Base-by-base conservation (phyloP, 345 rosid species). In the Dipteronia sinensis region DNA sequence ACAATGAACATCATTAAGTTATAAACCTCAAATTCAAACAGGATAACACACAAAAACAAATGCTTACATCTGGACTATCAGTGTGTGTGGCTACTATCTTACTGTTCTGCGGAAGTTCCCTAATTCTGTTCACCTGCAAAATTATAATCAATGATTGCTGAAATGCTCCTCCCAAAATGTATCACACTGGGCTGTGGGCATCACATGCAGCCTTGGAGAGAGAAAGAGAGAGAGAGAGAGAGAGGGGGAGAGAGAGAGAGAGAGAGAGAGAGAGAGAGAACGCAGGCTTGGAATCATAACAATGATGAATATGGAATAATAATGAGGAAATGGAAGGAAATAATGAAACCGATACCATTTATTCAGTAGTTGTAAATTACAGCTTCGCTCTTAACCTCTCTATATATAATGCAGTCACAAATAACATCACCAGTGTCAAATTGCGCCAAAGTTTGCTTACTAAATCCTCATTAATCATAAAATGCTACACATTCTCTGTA, bases 1-100 rank as follows among this genome's bases (percentile, higher is more conserved):
- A 74, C 61, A 68, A 12, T 56, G 25, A 65, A 38, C 29, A 47
- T 61, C 61, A 72, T 8, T 58, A 34, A 56, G 25, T 82, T 47
- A 61, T 56, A 71, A 71, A 62, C 25, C 17, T 73, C 65, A 78
- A 29, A 4, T 19, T 63, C 29, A n/a, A 72, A 58, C 65, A 17
- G 13, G 49, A 68, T 17, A 42, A 62, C 67, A 23, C 27, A 22
- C 2, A 12, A 59, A 67, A 40, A 67, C 20, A 44, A 67, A 64
- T 75, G 47, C 77, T 86, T 83, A 90, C 94, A 83, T 90, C 86
- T 64, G 92, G 92, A 78, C 94, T 82, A 56, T 90, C 94, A 16
- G 89, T 90, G 78, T 90, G 94, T 12, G 92, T 88, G 51, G 94
- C 94, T 13, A 90, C 86, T 63, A 90, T 90, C 80, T 88, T 90